These are phyloP conservation scores for Podaxis carcinomalis DNA, from an alignment of 768 basidiomycete genomes.

Conservation along the genomic window DNA sequence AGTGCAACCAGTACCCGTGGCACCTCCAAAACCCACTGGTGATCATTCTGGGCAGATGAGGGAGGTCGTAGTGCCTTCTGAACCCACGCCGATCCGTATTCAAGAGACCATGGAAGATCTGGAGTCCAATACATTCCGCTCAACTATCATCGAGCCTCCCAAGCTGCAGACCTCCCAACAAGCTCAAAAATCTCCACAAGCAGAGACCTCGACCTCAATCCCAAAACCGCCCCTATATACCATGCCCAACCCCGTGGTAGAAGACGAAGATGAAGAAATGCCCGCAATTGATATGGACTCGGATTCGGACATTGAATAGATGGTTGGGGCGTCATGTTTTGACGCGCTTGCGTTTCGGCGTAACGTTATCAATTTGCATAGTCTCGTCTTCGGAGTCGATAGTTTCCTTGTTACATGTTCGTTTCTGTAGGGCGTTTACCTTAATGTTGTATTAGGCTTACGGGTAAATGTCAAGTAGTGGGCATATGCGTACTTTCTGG, in stretches of 20 bases:
- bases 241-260: slow-evolving; percentile 13
- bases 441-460: not conserved
- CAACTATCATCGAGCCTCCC: not conserved
- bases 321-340: slow-evolving; percentile 3
- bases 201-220: not conserved
- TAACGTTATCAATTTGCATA: slow-evolving; percentile 18
- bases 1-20: not conserved
- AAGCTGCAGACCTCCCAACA: not conserved
- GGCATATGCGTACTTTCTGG: slow-evolving; percentile 34
- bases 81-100: not conserved
- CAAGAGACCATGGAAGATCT: not conserved
- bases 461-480: not conserved
- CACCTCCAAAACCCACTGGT: not conserved
- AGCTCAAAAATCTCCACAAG: not conserved
- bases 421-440: slow-evolving; percentile 5
- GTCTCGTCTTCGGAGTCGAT: slow-evolving; percentile 18
- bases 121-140: not conserved
- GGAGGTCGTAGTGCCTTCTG: not conserved
- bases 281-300: slow-evolving; percentile 76
- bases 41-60: not conserved
- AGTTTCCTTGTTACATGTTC: slow-evolving; percentile 14
- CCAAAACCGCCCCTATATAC: not conserved
- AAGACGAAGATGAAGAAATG: slow-evolving; percentile 72
- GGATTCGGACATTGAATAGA: slow-evolving; percentile 61
- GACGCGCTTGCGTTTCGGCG: slow-evolving; percentile 31